Evolutionary conservation across 306 rosid species (phyloP), one percentile per base, ranked within the genome.

Genomic region (Inga laurina): DNA sequence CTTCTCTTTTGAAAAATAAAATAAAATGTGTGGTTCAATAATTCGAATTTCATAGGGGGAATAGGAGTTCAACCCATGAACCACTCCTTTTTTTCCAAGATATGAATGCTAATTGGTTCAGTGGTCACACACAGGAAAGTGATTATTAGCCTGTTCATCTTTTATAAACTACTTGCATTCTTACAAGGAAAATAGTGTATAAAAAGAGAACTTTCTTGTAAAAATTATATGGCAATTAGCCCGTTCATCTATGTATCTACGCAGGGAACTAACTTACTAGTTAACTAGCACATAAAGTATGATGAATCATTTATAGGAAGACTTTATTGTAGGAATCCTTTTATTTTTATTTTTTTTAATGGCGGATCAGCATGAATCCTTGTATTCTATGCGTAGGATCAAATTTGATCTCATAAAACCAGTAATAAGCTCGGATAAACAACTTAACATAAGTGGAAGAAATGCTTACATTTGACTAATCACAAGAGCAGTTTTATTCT

Each of bases 381-480:
- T 67, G 52, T 70, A 52, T 56, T 44, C 56, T 21, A 34, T 16
- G 5, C 13, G 67, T 14, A 34, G 72, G 32, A 72, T 24, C 74
- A 61, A 46, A 45, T 44, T 61, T 61, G 49, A 37, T 74, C 66
- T 8, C 73, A 54, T 34, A 32, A 56, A 69, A 41, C 44, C 68
- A 22, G 61, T 41, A 12, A 80, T 34, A 37, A 79, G 10, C 51
- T 1, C 18, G 51, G 78, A 72, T 35, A 52, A 10, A 3, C n/a
- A 2, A 35, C 64, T 21, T 37, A 44, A 44, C 10, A 41, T 10
- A 64, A 83, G 30, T 65, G 24, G 68, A 81, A 56, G 27, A 57
- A 83, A 79, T n/a, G 43, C 87, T 89, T 91, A 92, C 99, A 96
- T 96, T 84, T 90, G 88, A 84, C 91, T 90, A 21, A 96, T 91